A percentile compares a stretch with the other conserved stretches of the same genome.
phyloP scores from a whole-genome alignment of 257 asterid species.

The Solanum clarkiae region DNA sequence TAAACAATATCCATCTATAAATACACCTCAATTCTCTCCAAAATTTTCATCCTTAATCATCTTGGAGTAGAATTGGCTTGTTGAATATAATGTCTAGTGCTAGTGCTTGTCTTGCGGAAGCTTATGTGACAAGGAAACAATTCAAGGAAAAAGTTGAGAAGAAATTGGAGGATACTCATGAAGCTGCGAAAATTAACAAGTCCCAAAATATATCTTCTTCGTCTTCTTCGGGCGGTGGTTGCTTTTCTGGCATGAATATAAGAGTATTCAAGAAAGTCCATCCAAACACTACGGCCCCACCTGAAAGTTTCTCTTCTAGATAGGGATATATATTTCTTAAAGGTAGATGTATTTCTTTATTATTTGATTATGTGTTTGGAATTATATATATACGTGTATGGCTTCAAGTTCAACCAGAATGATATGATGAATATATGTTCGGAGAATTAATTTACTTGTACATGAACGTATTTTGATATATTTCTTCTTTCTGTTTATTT shows the following conservation, averaged over 20 bases:
- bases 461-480: neutral
- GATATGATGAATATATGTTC: neutral
- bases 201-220: neutral
- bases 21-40: neutral
- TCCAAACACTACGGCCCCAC: neutral
- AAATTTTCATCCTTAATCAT: neutral
- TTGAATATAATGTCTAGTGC: neutral
- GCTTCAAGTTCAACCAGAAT: neutral
- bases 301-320: neutral
- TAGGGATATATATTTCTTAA: neutral
- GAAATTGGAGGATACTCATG: neutral
- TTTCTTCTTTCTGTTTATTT: neutral
- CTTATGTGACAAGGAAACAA: neutral
- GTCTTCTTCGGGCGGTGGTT: neutral
- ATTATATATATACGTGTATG: neutral
- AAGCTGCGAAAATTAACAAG: neutral
- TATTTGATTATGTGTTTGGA: neutral
- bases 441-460: neutral
- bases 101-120: neutral
- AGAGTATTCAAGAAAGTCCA: neutral
- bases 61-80: too few species aligned
- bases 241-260: neutral
- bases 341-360: neutral
- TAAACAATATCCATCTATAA: neutral
- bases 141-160: neutral